Evolutionary conservation across 2,329 filamentous ascomycete species (phyloP).

Genomic region (Penicillium carneum): DNA sequence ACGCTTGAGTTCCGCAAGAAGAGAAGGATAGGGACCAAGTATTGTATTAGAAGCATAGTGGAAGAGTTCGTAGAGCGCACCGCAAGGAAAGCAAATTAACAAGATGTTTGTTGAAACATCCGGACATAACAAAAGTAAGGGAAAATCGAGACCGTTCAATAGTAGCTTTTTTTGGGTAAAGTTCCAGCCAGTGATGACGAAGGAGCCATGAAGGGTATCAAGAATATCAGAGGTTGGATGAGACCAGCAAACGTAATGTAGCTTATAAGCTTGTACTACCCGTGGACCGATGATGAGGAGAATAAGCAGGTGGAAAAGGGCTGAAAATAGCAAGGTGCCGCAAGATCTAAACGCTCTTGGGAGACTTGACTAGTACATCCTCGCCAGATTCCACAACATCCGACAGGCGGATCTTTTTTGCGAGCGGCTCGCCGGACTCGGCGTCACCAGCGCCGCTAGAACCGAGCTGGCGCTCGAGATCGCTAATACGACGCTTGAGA

Average conservation of each 20-base stretch:
- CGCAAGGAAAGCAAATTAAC: slow-evolving; percentile 29
- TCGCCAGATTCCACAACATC: slow-evolving; percentile 59
- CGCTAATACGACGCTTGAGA: slow-evolving; percentile 80
- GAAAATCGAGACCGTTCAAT: slow-evolving; percentile 29
- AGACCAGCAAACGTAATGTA: slow-evolving; percentile 29
- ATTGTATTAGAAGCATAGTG: slow-evolving; percentile 38
- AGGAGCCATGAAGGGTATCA: slow-evolving; percentile 51
- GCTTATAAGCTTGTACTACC: slow-evolving; percentile 2
- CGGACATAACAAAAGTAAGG: slow-evolving; percentile 20
- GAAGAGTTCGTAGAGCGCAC: slow-evolving; percentile 33
- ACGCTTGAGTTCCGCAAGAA: slow-evolving; percentile 18
- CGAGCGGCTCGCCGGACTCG: slow-evolving; percentile 54
- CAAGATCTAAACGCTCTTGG: slow-evolving; percentile 41
- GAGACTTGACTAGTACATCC: slow-evolving; percentile 44
- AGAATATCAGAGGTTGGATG: slow-evolving; percentile 44
- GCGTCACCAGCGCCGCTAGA: slow-evolving; percentile 29
- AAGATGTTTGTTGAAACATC: slow-evolving; percentile 26
- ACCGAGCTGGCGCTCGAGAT: slow-evolving; percentile 68
- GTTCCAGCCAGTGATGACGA: slow-evolving; percentile 44
- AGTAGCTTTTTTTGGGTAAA: slow-evolving; percentile 33
- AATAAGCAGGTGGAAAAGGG: slow-evolving; percentile 11
- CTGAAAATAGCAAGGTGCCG: slow-evolving; percentile 11
- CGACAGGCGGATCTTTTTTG: slow-evolving; percentile 65
- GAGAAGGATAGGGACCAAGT: slow-evolving; percentile 17
- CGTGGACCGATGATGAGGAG: slow-evolving; percentile 1